Evolutionary conservation across 1,139 yeast genomes (phyloP).

Genomic region (Diutina neorugosa): DNA sequence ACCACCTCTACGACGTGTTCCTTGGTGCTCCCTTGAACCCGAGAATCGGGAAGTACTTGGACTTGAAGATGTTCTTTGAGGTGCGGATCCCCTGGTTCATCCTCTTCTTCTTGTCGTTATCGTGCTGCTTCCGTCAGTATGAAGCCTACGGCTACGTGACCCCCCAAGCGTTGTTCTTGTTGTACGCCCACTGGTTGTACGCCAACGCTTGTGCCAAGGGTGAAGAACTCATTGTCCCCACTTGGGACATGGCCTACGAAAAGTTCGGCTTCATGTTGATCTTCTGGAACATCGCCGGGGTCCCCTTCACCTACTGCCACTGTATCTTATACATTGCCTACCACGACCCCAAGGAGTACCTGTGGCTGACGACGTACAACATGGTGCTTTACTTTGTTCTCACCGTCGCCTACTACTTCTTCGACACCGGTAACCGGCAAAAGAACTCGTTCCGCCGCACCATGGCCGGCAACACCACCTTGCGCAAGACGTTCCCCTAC

Average conservation of each 20-base stretch:
- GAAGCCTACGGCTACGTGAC: constrained; percentile 72
- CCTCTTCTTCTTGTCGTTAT: constrained; percentile 64
- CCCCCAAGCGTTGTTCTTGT: constrained; percentile 61
- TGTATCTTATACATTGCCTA: constrained; percentile 72
- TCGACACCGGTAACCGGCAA: constrained; percentile 91
- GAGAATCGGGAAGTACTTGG: constrained; percentile 74
- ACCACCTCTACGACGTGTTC: constrained; percentile 78
- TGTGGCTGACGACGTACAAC: constrained; percentile 54
- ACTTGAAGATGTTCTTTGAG: constrained; percentile 92
- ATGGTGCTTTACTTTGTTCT: constrained; percentile 42
- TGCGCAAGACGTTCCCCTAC: constrained; percentile 86
- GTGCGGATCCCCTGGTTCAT: constrained; percentile 97
- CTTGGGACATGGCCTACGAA: constrained; percentile 99
- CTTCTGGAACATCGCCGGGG: constrained; percentile 99
- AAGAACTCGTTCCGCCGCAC: constrained; percentile 86
- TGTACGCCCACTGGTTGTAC: constrained; percentile 84
- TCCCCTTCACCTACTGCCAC: constrained; percentile 95
- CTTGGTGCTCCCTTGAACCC: constrained; percentile 98
- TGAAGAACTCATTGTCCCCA: constrained; percentile 91
- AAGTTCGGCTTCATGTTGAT: constrained; percentile 96
- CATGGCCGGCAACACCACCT: constrained; percentile 63
- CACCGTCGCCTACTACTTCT: constrained; percentile 72
- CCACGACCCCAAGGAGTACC: constrained; percentile 75
- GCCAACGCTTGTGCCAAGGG: constrained; percentile 97
- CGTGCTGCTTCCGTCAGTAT: constrained; percentile 65